phyloP scores from a whole-genome alignment of 352 stramenopile genomes.

The Phytopythium kandeliae region DNA sequence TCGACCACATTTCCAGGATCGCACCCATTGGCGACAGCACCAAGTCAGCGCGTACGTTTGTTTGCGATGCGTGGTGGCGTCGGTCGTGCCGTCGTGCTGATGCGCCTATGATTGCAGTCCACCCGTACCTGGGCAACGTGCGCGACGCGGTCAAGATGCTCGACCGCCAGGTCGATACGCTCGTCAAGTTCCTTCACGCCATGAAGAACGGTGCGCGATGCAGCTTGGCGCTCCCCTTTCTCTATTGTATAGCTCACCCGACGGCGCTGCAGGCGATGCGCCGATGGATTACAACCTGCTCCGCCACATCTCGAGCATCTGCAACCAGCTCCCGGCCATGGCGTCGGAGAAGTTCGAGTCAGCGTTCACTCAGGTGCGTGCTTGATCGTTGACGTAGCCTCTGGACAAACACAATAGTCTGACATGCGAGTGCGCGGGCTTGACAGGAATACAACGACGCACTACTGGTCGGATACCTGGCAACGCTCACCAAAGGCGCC shows the following conservation, averaged over 20 bases:
- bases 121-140: constrained; percentile 73
- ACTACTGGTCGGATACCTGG: constrained; percentile 76
- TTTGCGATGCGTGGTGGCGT: constrained; percentile 2
- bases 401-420: too few relatives aligned
- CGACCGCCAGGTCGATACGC: constrained; percentile 69
- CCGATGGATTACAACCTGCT: constrained; percentile 75
- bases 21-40: constrained; percentile 56
- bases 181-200: constrained; percentile 66
- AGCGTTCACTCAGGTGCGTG: constrained; percentile 51
- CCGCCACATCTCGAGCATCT: constrained; percentile 83
- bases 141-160: constrained; percentile 85
- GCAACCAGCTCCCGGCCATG: constrained; percentile 78
- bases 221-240: too few relatives aligned
- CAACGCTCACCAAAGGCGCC: constrained; percentile 77
- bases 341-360: constrained; percentile 67
- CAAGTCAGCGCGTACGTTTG: constrained; percentile 62
- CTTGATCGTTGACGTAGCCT: too few relatives aligned
- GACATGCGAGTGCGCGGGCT: too few relatives aligned
- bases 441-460: constrained; percentile 84
- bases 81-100: too few relatives aligned
- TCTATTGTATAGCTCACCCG: neutral
- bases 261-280: constrained; percentile 29
- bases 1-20: constrained; percentile 89
- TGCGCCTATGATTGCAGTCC: constrained; percentile 55
- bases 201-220: constrained; percentile 51